Evolutionary conservation across 352 stramenopile species (phyloP).

Genomic region (Thalassiosira sp.): DNA sequence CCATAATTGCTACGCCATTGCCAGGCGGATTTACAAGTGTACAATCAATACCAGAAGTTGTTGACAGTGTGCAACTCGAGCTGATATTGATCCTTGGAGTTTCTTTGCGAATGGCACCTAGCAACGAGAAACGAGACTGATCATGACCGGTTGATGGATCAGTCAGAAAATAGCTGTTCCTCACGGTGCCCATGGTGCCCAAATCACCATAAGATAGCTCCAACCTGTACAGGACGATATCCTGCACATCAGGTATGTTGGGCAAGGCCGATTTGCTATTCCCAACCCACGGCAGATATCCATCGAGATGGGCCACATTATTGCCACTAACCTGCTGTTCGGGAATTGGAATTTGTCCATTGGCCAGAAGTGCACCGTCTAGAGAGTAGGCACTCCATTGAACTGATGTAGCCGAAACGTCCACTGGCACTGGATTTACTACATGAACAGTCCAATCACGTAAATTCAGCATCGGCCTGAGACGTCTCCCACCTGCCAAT

Average conservation of each 20-base stretch:
- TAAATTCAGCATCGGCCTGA: conserved; percentile 34
- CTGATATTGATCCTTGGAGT: conserved; percentile 19
- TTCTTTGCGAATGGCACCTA: conserved; percentile 26
- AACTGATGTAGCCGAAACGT: conserved; percentile 5
- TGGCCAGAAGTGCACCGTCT: conserved; percentile 22
- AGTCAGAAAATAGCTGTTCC: conserved; percentile 36
- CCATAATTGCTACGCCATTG: conserved; percentile 28
- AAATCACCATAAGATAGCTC: conserved; percentile 8
- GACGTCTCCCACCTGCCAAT: conserved; percentile 19
- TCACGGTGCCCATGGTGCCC: conserved; percentile 2
- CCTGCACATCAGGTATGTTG: conserved; percentile 1
- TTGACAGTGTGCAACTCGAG: conserved; percentile 14
- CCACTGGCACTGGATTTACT: conserved; percentile 23
- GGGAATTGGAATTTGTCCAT: conserved; percentile 11
- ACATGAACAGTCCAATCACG: conserved; percentile 39
- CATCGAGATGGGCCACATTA: conserved; percentile 22
- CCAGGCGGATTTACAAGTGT: conserved; percentile 10
- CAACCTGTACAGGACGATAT: conserved; percentile 35
- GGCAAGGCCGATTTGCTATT: not conserved
- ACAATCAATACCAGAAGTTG: conserved; percentile 23
- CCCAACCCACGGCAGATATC: conserved; percentile 35
- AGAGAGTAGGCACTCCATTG: conserved; percentile 36
- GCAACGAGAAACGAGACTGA: conserved; percentile 30
- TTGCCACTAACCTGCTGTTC: conserved; percentile 14
- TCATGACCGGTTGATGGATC: conserved; percentile 10